Conservation (phyloP, 495 filamentous ascomycete species). For the Aspergillus diversus region DNA sequence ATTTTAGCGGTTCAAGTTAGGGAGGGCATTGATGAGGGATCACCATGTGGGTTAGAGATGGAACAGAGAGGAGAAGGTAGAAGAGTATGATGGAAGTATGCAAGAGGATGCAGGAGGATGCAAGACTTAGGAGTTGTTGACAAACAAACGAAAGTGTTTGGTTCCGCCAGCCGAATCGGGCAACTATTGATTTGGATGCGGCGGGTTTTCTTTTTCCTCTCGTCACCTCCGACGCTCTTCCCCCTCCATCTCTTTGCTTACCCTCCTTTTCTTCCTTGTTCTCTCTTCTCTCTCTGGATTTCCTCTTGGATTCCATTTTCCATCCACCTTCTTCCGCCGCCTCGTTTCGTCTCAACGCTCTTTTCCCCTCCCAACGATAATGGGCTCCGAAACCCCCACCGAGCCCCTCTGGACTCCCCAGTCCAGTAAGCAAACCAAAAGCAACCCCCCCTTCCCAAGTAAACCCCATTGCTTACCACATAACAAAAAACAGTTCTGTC, state of each 20-base stretch:
- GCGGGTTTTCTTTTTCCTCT: slow-evolving; percentile 9
- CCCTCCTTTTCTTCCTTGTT: slow-evolving; percentile 1
- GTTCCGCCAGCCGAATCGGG: no score
- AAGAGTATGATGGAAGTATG: background rate
- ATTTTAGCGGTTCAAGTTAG: slow-evolving; percentile 7
- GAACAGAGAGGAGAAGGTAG: background rate
- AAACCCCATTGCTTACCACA: background rate
- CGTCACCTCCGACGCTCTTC: slow-evolving; percentile 8
- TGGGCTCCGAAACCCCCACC: slow-evolving; percentile 40
- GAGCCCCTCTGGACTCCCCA: slow-evolving; percentile 35
- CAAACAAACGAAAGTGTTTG: background rate
- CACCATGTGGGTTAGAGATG: background rate
- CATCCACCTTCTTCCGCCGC: background rate
- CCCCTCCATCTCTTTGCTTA: slow-evolving; percentile 8
- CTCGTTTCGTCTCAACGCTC: background rate
- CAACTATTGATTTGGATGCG: background rate
- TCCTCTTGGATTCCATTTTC: background rate
- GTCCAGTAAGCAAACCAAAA: slow-evolving; percentile 26
- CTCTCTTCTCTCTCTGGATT: slow-evolving; percentile 13
- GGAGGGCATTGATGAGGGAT: slow-evolving; percentile 7
- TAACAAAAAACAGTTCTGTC: slow-evolving; percentile 40
- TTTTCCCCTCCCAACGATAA: slow-evolving; percentile 20
- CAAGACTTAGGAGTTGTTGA: background rate
- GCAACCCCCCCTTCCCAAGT: background rate
- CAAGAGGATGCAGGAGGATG: background rate